Percentiles rank a stretch among this genome's conserved stretches.
Conservation (phyloP, 495 filamentous ascomycete genomes). For the Xylaria intraflava region DNA sequence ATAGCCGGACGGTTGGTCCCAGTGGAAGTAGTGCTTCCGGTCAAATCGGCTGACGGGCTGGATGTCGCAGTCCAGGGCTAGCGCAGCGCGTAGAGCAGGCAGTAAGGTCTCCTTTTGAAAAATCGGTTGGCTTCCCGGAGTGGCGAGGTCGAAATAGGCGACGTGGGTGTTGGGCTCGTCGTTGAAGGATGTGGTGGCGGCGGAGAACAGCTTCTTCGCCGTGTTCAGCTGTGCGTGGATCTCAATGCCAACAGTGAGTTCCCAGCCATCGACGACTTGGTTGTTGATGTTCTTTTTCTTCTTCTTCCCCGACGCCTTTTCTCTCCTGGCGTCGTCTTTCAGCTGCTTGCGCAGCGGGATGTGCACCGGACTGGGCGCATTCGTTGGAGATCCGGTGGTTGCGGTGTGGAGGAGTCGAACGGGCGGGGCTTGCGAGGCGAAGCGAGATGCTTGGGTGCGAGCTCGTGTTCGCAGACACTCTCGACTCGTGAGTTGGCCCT, state of each 20-base stretch:
- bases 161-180: conserved; percentile 78
- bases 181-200: conserved; percentile 58
- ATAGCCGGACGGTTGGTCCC: conserved; percentile 92
- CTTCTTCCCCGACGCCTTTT: conserved; percentile 31
- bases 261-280: conserved; percentile 61
- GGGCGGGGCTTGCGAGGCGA: not conserved
- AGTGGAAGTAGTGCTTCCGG: conserved; percentile 97
- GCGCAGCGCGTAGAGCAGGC: conserved; percentile 80
- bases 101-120: conserved; percentile 81
- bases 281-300: conserved; percentile 39
- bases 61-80: conserved; percentile 76
- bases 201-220: conserved; percentile 74
- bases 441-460: not conserved
- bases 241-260: conserved; percentile 90
- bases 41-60: conserved; percentile 76
- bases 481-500: conserved; percentile 33
- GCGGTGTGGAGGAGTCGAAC: conserved; percentile 16
- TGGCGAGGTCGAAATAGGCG: conserved; percentile 78
- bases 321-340: conserved; percentile 61
- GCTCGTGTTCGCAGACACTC: conserved; percentile 33
- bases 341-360: conserved; percentile 66
- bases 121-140: conserved; percentile 80
- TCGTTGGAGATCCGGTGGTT: conserved; percentile 2
- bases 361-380: conserved; percentile 11
- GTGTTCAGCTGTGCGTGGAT: conserved; percentile 96